Evolutionary conservation across 345 rosid genomes (phyloP).

Genomic region (Eucalyptus victrix): DNA sequence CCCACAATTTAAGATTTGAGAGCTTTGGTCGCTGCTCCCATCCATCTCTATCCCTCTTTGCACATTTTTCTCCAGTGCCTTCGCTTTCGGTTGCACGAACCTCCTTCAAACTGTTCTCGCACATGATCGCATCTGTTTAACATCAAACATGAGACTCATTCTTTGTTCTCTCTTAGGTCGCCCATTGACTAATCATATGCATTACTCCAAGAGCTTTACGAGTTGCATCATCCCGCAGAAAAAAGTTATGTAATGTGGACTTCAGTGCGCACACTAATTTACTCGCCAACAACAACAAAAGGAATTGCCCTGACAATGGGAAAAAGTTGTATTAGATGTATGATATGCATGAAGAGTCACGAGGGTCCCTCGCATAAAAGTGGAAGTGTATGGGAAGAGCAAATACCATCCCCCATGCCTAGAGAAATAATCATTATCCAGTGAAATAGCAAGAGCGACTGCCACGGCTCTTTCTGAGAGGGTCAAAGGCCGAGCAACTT

Average conservation of each 20-base stretch:
- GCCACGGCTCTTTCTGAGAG: constrained; percentile 80
- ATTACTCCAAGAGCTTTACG: not conserved
- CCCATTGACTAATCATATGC: not conserved
- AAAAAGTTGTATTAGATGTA: not conserved
- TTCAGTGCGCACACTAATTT: not conserved
- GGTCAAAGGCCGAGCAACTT: constrained; percentile 54
- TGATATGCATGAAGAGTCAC: not conserved
- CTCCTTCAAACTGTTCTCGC: not conserved
- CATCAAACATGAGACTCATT: not conserved
- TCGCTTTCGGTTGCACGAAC: not conserved
- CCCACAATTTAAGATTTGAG: not conserved
- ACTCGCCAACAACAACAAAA: constrained; percentile 39
- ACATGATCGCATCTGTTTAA: not conserved
- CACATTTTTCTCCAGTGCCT: not conserved
- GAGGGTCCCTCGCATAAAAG: not conserved
- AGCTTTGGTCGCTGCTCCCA: not conserved
- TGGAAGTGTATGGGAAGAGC: not conserved
- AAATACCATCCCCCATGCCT: constrained; percentile 86
- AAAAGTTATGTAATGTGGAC: not conserved
- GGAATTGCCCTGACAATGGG: constrained; percentile 46
- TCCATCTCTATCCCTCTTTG: not conserved
- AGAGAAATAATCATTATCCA: constrained; percentile 93
- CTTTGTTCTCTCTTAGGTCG: not conserved
- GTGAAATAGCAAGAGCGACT: constrained; percentile 81
- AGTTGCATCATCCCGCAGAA: not conserved